Evolutionary conservation across 2,329 filamentous ascomycete genomes (phyloP), one percentile per base, ranked within the genome.

Genomic region (Hyphodiscus sp.): DNA sequence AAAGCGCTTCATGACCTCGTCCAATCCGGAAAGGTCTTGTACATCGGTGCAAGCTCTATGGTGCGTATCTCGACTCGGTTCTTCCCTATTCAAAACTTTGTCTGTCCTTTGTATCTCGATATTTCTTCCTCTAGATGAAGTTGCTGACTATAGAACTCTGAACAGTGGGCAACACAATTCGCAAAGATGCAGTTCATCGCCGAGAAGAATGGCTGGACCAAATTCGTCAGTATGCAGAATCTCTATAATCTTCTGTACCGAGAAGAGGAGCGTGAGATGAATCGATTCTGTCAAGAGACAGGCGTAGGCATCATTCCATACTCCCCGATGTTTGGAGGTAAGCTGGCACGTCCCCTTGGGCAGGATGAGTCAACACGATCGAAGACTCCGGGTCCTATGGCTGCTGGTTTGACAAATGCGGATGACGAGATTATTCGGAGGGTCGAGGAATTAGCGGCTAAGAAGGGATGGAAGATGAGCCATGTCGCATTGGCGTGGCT

Each of bases 1-100:
- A 73, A 74, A 62, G 78, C 78, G 6, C 65, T 82, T 18, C 77
- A 83, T 55, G 79, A 83, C 60, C 71, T 83, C 0, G 72, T 83
- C 0, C 70, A 76, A 59, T 73, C 70, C 2, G 80, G 80, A 0
- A 80, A 79, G 64, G 79, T 82, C 0, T 70, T 74, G 1, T 79
- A 79, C 58, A 73, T 80, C n/a, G 77, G 77, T 1, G 70, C 74
- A 19, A 72, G 69, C 38, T 70, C 67, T 45, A 76, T 76, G 72
- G n/a, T n/a, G n/a, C n/a, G n/a, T n/a, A n/a, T n/a, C n/a, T n/a
- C n/a, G n/a, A n/a, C n/a, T n/a, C n/a, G n/a, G n/a, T n/a, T n/a
- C n/a, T n/a, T n/a, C n/a, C n/a, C n/a, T n/a, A n/a, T n/a, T n/a
- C n/a, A n/a, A n/a, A n/a, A n/a, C n/a, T n/a, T n/a, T n/a, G n/a